These are phyloP conservation scores for Keqinozyma sinolaborantium DNA, from an alignment of 1,139 yeast genomes.

Conservation along the genomic window DNA sequence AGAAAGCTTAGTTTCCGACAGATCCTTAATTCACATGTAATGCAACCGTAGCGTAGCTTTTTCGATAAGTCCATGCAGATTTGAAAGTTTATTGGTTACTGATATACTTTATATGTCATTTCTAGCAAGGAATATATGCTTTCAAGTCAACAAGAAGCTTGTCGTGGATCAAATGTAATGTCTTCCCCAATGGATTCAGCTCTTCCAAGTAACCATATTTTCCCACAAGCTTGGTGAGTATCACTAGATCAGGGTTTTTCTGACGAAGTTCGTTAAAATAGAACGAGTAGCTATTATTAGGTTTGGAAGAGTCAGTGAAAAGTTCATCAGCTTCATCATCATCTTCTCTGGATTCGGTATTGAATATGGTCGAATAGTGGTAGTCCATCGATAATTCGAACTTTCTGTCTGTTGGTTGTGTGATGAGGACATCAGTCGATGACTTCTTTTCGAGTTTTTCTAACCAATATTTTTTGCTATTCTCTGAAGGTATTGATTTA, in stretches of 20 bases:
- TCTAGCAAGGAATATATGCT: too few relatives aligned
- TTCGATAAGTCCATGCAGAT: too few relatives aligned
- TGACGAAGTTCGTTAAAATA: conserved; percentile 9
- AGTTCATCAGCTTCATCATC: conserved; percentile 6
- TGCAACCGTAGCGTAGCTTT: too few relatives aligned
- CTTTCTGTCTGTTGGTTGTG: conserved; percentile 1
- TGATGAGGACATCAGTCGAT: not conserved
- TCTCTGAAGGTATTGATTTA: conserved; percentile 13
- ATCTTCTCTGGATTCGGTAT: conserved; percentile 10
- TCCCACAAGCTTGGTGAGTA: conserved; percentile 4
- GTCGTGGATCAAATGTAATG: conserved; percentile 9
- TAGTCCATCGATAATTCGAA: conserved; percentile 12
- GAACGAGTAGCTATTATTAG: conserved; percentile 9
- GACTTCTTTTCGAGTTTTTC: conserved; percentile 5
- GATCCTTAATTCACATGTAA: too few relatives aligned
- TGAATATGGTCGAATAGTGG: conserved; percentile 18
- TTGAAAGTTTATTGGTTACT: too few relatives aligned
- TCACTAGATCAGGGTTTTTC: conserved; percentile 7
- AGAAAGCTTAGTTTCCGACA: too few relatives aligned
- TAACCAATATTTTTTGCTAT: conserved; percentile 24
- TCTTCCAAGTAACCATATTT: conserved; percentile 3
- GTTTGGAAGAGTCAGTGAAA: conserved; percentile 8
- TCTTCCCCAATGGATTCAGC: conserved; percentile 7
- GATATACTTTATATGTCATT: too few relatives aligned
- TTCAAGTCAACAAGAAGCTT: conserved; percentile 11